A percentile compares a stretch with the other conserved stretches of the same genome.
Conservation (phyloP, 1,284 basidiomycete genomes). For the Porodaedalea pini region DNA sequence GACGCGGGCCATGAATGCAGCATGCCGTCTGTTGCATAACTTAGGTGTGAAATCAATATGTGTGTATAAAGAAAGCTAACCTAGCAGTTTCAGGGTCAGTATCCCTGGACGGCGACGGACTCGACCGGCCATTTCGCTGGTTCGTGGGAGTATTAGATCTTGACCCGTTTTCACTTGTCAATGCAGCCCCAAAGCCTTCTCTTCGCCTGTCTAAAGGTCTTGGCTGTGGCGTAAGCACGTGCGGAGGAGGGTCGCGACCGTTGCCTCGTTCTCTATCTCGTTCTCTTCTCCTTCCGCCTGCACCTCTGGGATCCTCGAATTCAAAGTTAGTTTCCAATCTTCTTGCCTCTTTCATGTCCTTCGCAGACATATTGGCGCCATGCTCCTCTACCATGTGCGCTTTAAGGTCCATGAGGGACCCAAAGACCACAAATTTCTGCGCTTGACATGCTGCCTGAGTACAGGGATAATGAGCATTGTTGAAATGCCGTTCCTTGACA, state of each 20-base stretch:
- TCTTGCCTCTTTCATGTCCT: conserved; percentile 75
- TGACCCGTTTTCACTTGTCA: conserved; percentile 48
- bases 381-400: conserved; percentile 90
- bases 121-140: conserved; percentile 35
- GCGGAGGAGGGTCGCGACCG: conserved; percentile 34
- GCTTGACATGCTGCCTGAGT: conserved; percentile 71
- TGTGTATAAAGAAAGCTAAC: conserved; percentile 37
- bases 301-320: conserved; percentile 55
- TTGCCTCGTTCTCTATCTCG: conserved; percentile 34
- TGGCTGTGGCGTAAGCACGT: conserved; percentile 41
- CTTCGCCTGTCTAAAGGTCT: conserved; percentile 38
- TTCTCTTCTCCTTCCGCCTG: conserved; percentile 41
- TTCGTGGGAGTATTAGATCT: conserved; percentile 21
- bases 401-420: conserved; percentile 83
- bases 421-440: conserved; percentile 94
- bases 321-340: conserved; percentile 80
- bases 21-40: conserved; percentile 53
- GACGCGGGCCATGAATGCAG: conserved; percentile 67
- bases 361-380: conserved; percentile 72
- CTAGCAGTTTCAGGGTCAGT: conserved; percentile 51
- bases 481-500: conserved; percentile 66
- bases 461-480: conserved; percentile 74
- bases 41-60: neutral
- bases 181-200: conserved; percentile 61
- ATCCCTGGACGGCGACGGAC: conserved; percentile 47